phyloP scores from a whole-genome alignment of 2,329 filamentous ascomycete genomes.

The Dissoconium aciculare region DNA sequence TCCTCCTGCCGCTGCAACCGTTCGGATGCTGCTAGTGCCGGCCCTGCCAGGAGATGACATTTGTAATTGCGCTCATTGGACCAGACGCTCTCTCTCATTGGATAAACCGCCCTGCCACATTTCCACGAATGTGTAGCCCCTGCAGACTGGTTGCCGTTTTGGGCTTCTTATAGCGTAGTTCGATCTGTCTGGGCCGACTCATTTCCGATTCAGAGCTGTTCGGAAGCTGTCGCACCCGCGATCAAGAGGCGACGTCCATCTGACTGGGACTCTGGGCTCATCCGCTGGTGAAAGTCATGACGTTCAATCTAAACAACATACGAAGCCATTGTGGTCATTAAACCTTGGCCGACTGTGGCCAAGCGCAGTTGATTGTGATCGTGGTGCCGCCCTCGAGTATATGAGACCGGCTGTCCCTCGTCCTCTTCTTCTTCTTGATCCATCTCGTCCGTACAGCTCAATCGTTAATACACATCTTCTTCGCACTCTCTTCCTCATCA shows the following conservation, averaged over 20 bases:
- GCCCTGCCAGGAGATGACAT: background rate
- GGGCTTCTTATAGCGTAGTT: no score
- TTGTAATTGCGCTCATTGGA: background rate
- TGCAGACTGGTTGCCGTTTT: no score
- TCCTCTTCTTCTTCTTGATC: background rate
- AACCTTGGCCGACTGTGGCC: conserved; percentile 1
- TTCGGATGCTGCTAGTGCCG: background rate
- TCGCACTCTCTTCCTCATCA: background rate
- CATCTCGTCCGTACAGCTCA: background rate
- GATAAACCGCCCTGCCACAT: no score
- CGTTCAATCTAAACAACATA: no score
- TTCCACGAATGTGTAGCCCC: no score
- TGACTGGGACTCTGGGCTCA: no score
- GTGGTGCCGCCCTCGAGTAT: background rate
- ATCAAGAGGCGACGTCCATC: background rate
- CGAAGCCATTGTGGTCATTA: conserved; percentile 1
- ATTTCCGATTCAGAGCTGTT: no score
- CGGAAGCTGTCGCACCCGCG: no score
- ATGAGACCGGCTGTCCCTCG: background rate
- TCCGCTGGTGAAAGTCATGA: no score
- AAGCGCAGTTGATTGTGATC: background rate
- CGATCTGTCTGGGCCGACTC: no score
- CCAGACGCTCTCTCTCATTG: no score
- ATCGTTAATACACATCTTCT: background rate
- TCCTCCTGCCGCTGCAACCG: no score